phyloP scores from a whole-genome alignment of 257 asterid species.

The Solanum virginianum region DNA sequence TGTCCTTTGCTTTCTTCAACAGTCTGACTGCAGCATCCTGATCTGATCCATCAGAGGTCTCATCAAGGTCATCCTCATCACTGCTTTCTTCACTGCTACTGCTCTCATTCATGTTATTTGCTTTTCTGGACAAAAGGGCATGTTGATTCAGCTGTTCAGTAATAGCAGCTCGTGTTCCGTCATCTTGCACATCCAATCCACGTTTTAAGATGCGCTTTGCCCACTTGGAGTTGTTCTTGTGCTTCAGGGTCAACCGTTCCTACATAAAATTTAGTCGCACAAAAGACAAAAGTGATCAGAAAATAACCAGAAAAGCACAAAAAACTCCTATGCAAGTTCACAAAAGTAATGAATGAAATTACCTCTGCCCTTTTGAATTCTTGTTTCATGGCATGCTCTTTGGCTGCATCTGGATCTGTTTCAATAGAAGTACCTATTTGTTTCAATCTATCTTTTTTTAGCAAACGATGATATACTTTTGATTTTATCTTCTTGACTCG shows the following conservation, averaged over 20 bases:
- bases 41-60: conserved; percentile 38
- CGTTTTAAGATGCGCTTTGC: conserved; percentile 69
- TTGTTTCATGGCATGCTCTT: conserved; percentile 67
- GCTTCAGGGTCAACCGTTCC: conserved; percentile 90
- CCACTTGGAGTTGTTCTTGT: conserved; percentile 76
- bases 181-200: conserved; percentile 72
- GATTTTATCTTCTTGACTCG: conserved; percentile 83
- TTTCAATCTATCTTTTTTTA: conserved; percentile 62
- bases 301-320: not conserved
- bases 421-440: conserved; percentile 31
- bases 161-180: conserved; percentile 75
- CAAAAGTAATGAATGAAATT: not conserved
- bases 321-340: not conserved
- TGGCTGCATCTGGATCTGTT: conserved; percentile 82
- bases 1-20: conserved; percentile 62
- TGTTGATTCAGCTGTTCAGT: conserved; percentile 75
- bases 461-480: conserved; percentile 65
- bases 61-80: conserved; percentile 55
- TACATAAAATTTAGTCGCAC: conserved; percentile 14
- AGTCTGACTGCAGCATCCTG: conserved; percentile 31
- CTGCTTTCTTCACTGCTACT: conserved; percentile 80
- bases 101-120: conserved; percentile 56
- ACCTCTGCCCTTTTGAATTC: conserved; percentile 86
- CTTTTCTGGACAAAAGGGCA: conserved; percentile 72
- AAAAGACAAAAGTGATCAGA: not conserved